Conservation (phyloP, 78 protist species). For the Dictyostelium intermedium region DNA sequence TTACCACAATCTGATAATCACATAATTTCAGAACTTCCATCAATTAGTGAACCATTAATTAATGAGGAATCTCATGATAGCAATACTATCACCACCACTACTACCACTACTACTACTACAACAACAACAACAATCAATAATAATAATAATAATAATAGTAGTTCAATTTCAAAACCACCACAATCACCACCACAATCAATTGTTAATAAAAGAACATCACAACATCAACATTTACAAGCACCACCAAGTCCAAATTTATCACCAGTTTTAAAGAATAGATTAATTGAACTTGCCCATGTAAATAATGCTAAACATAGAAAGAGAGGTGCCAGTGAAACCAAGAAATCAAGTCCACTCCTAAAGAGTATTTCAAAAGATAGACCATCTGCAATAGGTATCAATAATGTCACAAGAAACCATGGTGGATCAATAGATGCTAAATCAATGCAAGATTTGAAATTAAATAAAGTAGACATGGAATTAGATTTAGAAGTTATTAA, state of each 20-base stretch:
- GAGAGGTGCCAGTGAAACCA: slow-evolving; percentile 27
- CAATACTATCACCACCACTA: background rate
- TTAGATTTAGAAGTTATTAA: slow-evolving; percentile 22
- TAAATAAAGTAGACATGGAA: slow-evolving; percentile 7
- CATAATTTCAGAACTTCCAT: background rate
- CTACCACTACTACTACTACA: background rate
- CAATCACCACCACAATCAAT: background rate
- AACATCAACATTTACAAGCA: background rate
- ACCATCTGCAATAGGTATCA: background rate
- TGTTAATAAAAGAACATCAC: background rate
- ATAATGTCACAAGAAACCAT: background rate
- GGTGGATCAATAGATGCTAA: slow-evolving; percentile 32
- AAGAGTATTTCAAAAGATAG: slow-evolving; percentile 2
- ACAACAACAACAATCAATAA: background rate
- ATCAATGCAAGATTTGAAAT: slow-evolving; percentile 28
- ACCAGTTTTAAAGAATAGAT: slow-evolving; percentile 18
- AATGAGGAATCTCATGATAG: background rate
- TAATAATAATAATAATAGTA: no score
- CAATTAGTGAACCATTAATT: background rate
- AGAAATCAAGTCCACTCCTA: background rate
- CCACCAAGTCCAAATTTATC: background rate
- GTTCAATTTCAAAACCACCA: background rate
- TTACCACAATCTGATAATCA: background rate
- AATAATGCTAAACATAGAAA: slow-evolving; percentile 24
- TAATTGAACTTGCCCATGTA: slow-evolving; percentile 25